Evolutionary conservation across 768 basidiomycete genomes (phyloP).

Genomic region (Wakefieldia striispora): DNA sequence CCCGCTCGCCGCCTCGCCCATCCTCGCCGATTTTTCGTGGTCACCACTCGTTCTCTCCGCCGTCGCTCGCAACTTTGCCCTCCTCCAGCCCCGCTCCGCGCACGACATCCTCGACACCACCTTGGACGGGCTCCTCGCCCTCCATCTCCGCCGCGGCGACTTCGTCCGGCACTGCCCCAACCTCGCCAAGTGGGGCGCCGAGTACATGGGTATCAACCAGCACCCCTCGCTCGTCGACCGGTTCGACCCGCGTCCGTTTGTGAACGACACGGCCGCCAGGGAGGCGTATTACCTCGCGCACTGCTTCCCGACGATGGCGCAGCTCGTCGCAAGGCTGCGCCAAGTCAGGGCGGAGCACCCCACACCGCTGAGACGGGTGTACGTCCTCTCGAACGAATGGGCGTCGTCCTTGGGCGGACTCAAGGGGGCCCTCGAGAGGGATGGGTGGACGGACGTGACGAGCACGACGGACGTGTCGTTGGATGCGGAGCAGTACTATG

Average conservation of each 20-base stretch:
- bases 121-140: slow-evolving; percentile 46
- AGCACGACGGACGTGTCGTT: slow-evolving; percentile 42
- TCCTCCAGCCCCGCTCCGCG: slow-evolving; percentile 37
- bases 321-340: slow-evolving; percentile 41
- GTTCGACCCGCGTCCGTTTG: slow-evolving; percentile 33
- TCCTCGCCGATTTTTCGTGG: slow-evolving; percentile 51
- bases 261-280: slow-evolving; percentile 1
- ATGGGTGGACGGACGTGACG: slow-evolving; percentile 51
- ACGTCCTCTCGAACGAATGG: slow-evolving; percentile 53
- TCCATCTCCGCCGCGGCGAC: slow-evolving; percentile 60
- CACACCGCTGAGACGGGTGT: slow-evolving; percentile 33
- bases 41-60: slow-evolving; percentile 50
- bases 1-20: slow-evolving; percentile 44
- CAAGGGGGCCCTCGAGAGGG: slow-evolving; percentile 35
- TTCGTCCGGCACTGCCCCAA: slow-evolving; percentile 57
- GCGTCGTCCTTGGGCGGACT: slow-evolving; percentile 42
- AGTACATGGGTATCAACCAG: slow-evolving; percentile 52
- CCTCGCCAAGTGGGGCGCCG: slow-evolving; percentile 42
- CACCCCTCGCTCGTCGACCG: slow-evolving; percentile 39
- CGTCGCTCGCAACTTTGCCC: slow-evolving; percentile 46
- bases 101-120: slow-evolving; percentile 22
- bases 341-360: slow-evolving; percentile 34
- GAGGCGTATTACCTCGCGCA: slow-evolving; percentile 16
- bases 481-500: slow-evolving; percentile 44
- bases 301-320: slow-evolving; percentile 42